Evolutionary conservation across 106 monocot species (phyloP).

Genomic region (Allium cepa): DNA sequence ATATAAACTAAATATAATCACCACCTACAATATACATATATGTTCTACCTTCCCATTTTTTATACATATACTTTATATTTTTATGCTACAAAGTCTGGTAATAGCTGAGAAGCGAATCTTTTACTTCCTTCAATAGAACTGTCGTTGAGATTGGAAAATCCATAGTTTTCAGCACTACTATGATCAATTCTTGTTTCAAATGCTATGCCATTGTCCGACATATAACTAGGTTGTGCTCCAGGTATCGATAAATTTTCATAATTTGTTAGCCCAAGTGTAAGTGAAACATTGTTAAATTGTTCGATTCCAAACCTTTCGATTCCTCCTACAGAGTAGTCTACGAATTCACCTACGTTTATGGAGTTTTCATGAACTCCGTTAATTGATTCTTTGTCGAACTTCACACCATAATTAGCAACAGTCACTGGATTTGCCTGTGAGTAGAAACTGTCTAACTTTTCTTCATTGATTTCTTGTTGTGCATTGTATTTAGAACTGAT

Average conservation of each 20-base stretch:
- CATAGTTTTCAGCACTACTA: neutral
- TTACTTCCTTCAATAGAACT: conserved; percentile 49
- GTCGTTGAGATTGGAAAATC: conserved; percentile 25
- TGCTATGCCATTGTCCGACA: neutral
- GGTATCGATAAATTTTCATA: conserved; percentile 22
- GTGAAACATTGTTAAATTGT: conserved; percentile 51
- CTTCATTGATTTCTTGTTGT: conserved; percentile 9
- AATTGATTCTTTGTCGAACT: conserved; percentile 6
- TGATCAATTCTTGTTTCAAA: too few species aligned
- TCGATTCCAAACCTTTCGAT: conserved; percentile 11
- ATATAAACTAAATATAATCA: neutral
- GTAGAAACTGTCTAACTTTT: conserved; percentile 13
- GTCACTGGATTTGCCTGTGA: neutral
- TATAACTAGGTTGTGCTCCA: conserved; percentile 4
- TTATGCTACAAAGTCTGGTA: conserved; percentile 54
- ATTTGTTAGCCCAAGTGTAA: conserved; percentile 52
- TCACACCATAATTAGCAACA: neutral
- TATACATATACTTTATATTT: neutral
- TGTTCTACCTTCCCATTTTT: neutral
- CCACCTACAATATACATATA: neutral
- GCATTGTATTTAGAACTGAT: conserved; percentile 10
- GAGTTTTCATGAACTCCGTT: neutral
- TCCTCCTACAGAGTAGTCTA: conserved; percentile 21
- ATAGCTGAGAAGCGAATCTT: conserved; percentile 47
- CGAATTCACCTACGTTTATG: neutral